Percentiles rank a stretch among this genome's conserved stretches.
phyloP scores from a whole-genome alignment of 768 basidiomycete genomes.

The Xanthoconium stramineum region DNA sequence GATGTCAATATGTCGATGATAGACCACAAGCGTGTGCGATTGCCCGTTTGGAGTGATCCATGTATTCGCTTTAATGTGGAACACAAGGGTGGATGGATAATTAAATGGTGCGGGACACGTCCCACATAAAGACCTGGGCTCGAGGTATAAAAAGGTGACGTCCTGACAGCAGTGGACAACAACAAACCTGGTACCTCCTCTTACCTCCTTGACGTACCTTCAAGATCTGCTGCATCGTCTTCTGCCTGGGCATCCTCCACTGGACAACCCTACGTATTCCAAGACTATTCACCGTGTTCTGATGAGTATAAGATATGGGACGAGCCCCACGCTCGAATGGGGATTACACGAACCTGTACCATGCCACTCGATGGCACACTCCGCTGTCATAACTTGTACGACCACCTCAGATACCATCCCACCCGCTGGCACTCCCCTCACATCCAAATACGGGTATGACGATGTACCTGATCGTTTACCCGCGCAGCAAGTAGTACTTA shows the following conservation, averaged over 20 bases:
- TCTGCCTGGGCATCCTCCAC: not conserved
- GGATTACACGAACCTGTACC: not conserved
- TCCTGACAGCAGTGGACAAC: not conserved
- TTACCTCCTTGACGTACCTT: not conserved
- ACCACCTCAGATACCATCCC: not conserved
- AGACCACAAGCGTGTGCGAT: not conserved
- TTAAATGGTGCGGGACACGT: not conserved
- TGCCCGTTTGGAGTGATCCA: not conserved
- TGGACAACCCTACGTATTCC: not conserved
- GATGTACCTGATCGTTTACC: not conserved
- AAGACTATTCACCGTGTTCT: not conserved
- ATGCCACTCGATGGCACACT: not conserved
- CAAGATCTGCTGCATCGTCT: not conserved
- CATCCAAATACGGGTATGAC: not conserved
- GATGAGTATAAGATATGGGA: not conserved
- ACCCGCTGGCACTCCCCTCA: not conserved
- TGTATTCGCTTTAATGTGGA: not conserved
- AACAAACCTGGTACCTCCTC: not conserved
- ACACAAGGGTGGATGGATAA: too few relatives aligned
- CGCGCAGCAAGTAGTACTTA: not conserved
- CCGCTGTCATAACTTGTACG: not conserved
- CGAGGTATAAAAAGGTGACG: slow-evolving; percentile 1
- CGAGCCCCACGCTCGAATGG: too few relatives aligned
- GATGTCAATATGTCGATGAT: too few relatives aligned
- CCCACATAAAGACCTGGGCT: not conserved